Conservation (phyloP, 2,329 filamentous ascomycete species). For the Zymoseptoria brevis region DNA sequence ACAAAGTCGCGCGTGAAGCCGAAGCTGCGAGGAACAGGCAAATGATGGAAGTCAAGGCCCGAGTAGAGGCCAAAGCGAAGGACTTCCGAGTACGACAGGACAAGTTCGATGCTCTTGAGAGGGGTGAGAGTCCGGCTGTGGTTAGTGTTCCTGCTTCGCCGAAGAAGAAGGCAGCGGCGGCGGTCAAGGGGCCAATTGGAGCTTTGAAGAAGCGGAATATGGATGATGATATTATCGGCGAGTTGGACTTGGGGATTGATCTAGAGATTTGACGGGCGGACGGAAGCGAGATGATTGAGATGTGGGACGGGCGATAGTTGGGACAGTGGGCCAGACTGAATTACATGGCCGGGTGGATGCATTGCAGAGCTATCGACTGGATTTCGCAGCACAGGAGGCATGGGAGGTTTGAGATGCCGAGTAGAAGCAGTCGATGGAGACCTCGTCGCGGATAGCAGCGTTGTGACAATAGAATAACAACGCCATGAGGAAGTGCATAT, state of each 20-base stretch:
- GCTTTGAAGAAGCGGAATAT: constrained; percentile 55
- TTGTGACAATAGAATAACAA: too few species aligned
- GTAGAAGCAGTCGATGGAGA: too few species aligned
- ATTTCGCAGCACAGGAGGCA: too few species aligned
- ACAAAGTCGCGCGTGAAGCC: constrained; percentile 43
- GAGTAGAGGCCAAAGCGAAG: constrained; percentile 22
- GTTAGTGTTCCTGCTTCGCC: constrained; percentile 42
- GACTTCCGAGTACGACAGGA: constrained; percentile 35
- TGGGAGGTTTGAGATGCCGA: too few species aligned
- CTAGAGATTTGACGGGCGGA: constrained; percentile 57
- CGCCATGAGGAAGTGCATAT: background rate
- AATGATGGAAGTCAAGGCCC: constrained; percentile 45
- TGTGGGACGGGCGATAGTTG: background rate
- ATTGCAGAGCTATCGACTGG: too few species aligned
- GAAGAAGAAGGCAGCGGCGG: constrained; percentile 37
- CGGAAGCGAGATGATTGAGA: background rate
- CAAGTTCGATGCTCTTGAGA: constrained; percentile 38
- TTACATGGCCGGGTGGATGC: background rate
- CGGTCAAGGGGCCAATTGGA: constrained; percentile 38
- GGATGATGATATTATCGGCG: constrained; percentile 88
- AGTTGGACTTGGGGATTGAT: constrained; percentile 84
- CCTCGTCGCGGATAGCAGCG: too few species aligned
- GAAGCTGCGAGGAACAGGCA: constrained; percentile 41
- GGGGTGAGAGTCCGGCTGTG: constrained; percentile 39
- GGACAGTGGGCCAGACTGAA: background rate